Base-by-base conservation (phyloP, 805 yeast species). In the Maudiozyma serrabonitensis region DNA sequence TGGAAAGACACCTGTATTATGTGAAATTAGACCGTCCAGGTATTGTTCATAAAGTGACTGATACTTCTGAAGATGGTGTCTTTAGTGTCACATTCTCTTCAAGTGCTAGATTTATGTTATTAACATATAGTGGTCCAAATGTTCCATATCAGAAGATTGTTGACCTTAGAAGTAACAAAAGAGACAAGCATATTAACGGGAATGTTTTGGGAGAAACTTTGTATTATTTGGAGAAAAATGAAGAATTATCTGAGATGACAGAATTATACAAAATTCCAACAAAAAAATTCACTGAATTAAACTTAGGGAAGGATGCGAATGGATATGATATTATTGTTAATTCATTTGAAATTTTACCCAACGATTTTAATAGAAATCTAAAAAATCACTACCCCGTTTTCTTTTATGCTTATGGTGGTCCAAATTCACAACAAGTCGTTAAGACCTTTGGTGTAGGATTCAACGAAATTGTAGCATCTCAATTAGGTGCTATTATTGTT, bases 351-450 rank as follows among this genome's bases (percentile, higher is more conserved):
- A 83, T 87, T 5, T 70, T 82, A 42, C 98, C 98, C 1, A 75
- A 82, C 41, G 69, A 75, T 54, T 93, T 93, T 62, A 76, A 86
- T 58, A 70, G 73, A 12, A 58, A 68, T 8, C 55, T 57, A 35
- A 59, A 55, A 18, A 70, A 74, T 58, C 74, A 82, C 63, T 89
- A 91, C 63, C 98, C 98, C 0, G 81, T 93, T 0, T 72, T 93
- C 51, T 91, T 93, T 63, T 89, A 76, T 62, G 89, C 89, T 4
- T 93, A 93, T 62, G 97, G 96, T 21, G 99, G 99, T 0, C 99
- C 99, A 8, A 93, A 89, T 35, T 85, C 95, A 6, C 98, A 93
- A 66, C 72, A 78, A 48, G 96, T 91, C 6, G 70, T 74, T 41
- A 80, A 84, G 53, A 62, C 70, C 13, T 88, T 80, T 59, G 62